These are phyloP conservation scores for Podospora conica DNA, from an alignment of 495 filamentous ascomycete genomes.

Conservation along the genomic window DNA sequence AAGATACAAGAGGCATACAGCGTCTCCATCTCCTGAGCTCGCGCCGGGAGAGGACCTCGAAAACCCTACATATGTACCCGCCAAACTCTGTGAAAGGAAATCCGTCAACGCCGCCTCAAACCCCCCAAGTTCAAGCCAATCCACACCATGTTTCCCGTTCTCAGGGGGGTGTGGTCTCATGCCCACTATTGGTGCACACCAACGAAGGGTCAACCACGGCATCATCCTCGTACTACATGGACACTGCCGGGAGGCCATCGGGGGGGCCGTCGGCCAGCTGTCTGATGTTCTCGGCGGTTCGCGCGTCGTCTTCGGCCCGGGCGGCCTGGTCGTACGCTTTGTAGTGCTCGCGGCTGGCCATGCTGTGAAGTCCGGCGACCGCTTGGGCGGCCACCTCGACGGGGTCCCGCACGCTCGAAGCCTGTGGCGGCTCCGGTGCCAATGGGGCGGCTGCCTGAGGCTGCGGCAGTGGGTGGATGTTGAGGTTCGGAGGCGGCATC, in stretches of 20 bases:
- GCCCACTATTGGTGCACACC: neutral
- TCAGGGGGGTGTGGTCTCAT: neutral
- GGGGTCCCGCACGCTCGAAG: constrained; percentile 6
- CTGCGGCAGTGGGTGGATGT: constrained; percentile 28
- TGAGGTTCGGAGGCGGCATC: constrained; percentile 58
- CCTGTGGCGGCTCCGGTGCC: neutral
- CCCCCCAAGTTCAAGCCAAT: neutral
- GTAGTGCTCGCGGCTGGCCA: constrained; percentile 12
- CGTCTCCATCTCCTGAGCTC: neutral
- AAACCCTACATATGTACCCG: neutral
- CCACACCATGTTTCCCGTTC: neutral
- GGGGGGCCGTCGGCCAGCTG: constrained; percentile 30
- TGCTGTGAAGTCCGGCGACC: constrained; percentile 27
- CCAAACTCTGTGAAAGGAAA: neutral
- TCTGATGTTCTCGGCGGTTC: constrained; percentile 35
- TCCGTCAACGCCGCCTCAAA: neutral
- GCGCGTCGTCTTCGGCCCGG: constrained; percentile 25
- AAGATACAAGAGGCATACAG: neutral
- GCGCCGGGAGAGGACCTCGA: neutral
- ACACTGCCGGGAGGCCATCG: constrained; percentile 15
- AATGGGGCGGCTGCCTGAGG: neutral
- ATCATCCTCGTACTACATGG: constrained; percentile 13
- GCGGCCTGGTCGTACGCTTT: constrained; percentile 8
- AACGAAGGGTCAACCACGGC: neutral
- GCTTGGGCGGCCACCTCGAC: constrained; percentile 34